These are phyloP conservation scores for Pugionium dolabratum DNA, from an alignment of 345 rosid species.

Conservation along the genomic window DNA sequence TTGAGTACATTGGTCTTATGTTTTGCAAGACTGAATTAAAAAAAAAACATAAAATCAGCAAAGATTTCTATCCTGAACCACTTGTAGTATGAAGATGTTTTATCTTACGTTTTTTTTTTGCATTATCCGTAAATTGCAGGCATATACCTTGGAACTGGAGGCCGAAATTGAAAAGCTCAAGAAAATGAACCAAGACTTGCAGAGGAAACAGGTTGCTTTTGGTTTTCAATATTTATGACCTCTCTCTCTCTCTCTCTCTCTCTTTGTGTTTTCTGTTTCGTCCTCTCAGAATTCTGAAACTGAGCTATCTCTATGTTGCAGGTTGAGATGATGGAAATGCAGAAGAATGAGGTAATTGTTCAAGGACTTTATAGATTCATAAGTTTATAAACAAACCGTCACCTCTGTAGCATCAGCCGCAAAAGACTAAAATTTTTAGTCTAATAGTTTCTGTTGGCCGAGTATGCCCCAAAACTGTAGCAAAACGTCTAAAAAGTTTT, in stretches of 20 bases:
- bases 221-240: not conserved
- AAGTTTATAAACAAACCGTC: not conserved
- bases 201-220: conserved; percentile 65
- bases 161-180: conserved; percentile 85
- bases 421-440: too few species aligned
- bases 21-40: not conserved
- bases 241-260: not conserved
- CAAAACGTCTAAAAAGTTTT: not conserved
- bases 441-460: too few species aligned
- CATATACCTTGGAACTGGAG: conserved; percentile 95
- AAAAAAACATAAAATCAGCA: conserved; percentile 7
- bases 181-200: conserved; percentile 70
- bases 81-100: conserved; percentile 10
- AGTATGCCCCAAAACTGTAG: too few species aligned
- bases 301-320: conserved; percentile 43
- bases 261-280: too few species aligned
- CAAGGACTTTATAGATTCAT: not conserved
- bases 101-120: not conserved
- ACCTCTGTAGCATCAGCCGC: conserved; percentile 14
- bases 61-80: conserved; percentile 14
- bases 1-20: not conserved
- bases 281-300: conserved; percentile 21
- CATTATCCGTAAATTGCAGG: conserved; percentile 50
- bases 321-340: conserved; percentile 59
- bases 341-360: conserved; percentile 58